Evolutionary conservation across 257 asterid genomes (phyloP).

Genomic region (Solanum megistacrolobum): DNA sequence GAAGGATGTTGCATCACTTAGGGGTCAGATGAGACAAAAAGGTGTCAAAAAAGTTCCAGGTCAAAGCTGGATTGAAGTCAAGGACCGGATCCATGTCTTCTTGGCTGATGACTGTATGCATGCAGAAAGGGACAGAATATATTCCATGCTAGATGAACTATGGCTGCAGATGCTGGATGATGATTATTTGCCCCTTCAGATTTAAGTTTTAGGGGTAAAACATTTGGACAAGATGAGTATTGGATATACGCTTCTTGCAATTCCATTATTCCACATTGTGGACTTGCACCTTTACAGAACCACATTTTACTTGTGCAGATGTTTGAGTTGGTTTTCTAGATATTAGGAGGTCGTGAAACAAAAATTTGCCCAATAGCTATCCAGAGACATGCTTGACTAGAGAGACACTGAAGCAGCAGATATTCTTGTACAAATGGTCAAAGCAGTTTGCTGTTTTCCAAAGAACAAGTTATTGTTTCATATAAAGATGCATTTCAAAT

Average conservation of each 20-base stretch:
- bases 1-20: constrained; percentile 44
- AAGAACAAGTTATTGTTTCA: background rate
- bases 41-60: constrained; percentile 57
- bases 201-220: background rate
- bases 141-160: constrained; percentile 35
- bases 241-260: background rate
- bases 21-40: constrained; percentile 51
- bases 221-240: background rate
- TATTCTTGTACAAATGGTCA: background rate
- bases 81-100: constrained; percentile 40
- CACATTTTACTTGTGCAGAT: background rate
- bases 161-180: constrained; percentile 52
- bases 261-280: background rate
- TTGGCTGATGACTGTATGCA: constrained; percentile 56
- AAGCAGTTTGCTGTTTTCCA: background rate
- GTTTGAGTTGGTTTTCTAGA: background rate
- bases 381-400: background rate
- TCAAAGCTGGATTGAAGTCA: constrained; percentile 59
- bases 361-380: background rate
- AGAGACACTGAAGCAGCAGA: background rate
- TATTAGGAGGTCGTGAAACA: background rate
- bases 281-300: background rate
- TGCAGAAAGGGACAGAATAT: constrained; percentile 34
- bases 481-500: background rate
- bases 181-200: constrained; percentile 16